A percentile compares a stretch with the other conserved stretches of the same genome.
phyloP scores from a whole-genome alignment of 768 basidiomycete genomes.

The Postia placenta region DNA sequence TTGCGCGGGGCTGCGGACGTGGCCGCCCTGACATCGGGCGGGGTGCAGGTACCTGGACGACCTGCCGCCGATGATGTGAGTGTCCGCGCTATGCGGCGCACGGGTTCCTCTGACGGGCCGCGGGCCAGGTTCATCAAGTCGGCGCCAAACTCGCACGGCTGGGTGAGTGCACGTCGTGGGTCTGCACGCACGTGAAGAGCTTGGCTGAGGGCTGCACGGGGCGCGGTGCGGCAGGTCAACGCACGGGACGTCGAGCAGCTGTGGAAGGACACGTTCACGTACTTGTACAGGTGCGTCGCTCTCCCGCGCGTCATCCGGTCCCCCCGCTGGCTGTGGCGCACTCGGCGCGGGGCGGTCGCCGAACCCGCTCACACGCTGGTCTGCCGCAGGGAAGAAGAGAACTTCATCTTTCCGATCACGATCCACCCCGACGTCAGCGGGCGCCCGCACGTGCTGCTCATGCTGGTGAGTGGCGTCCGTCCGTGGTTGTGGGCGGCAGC shows the following conservation, averaged over 20 bases:
- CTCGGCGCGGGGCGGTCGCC: not conserved
- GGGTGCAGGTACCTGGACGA: conserved; percentile 59
- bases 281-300: conserved; percentile 49
- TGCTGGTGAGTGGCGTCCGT: conserved; percentile 49
- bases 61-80: conserved; percentile 67
- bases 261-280: conserved; percentile 73
- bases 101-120: not conserved
- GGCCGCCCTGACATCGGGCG: too few species aligned
- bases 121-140: conserved; percentile 59
- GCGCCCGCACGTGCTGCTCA: conserved; percentile 66
- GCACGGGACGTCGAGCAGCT: conserved; percentile 59
- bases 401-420: conserved; percentile 70
- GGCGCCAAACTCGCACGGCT: conserved; percentile 65
- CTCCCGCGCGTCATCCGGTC: too few species aligned
- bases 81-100: not conserved
- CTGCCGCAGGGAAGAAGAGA: conserved; percentile 45
- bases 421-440: conserved; percentile 78
- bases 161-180: conserved; percentile 32
- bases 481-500: too few species aligned
- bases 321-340: too few species aligned
- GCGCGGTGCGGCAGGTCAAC: conserved; percentile 41
- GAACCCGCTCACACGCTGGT: not conserved
- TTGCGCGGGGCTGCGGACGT: not conserved
- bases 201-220: not conserved
- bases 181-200: too few species aligned